Base-by-base conservation (phyloP, 2,329 filamentous ascomycete genomes). In the Grosmannia clavigera region DNA sequence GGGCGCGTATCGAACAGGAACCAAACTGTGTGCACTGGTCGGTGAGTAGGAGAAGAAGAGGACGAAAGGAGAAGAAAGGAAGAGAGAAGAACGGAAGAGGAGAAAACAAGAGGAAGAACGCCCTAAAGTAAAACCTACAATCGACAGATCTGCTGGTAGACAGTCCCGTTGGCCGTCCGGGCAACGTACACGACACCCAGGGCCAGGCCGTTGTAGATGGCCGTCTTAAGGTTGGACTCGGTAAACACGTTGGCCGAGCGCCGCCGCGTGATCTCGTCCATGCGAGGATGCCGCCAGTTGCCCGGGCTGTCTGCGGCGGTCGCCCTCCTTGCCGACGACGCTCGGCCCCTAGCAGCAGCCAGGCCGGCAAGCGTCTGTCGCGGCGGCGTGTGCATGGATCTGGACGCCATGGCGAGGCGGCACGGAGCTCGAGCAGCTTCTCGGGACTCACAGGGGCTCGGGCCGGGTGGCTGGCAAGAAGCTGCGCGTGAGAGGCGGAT, bases 261-360 rank as follows among this genome's bases (percentile, higher is more conserved):
- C 58, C 94, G 85, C 64, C 82, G 81, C 19, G 88, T 84, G 70
- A 99, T 95, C 73, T 97, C 92, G 68, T 90, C 81, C 65, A 96
- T 80, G 64, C 87, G 85, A 40, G 94, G 94, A 71, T 99, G 94
- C 68, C 85, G 83, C 92, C 94, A 99, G 69, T 86, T 90, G 60
- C 92, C 92, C 7, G 89, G 81, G 66, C 80, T 83, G 58, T 83
- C 81, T 33, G 72, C 69, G 27, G 68, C 63, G 10, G 48, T 7
- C 33, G 48, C 1, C 33, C 14, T 43, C 35, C 5, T 27, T 3
- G 35, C 1, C 22, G 35, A 10, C 19, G 60, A 53, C 38, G 59
- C 50, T 12, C 38, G 29, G 31, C 31, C 31, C 22, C 6, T 57
- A 9, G 54, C 35, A 6, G 12, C 55, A 25, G 52, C 33, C 11